phyloP scores from a whole-genome alignment of 306 rosid genomes.

The Castanospermum australe region DNA sequence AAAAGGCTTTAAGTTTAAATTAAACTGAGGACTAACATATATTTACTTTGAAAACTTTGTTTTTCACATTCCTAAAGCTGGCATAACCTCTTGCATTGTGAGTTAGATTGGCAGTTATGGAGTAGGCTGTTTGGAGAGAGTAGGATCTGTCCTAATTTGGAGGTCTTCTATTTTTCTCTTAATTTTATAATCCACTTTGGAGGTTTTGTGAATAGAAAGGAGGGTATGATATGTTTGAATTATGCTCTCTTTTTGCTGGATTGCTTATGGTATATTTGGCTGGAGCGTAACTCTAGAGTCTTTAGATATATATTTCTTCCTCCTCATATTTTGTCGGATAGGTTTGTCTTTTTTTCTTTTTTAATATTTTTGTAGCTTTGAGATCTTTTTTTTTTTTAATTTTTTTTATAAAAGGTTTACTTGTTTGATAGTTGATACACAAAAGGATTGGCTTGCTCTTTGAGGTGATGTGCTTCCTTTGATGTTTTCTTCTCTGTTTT shows the following conservation, averaged over 20 bases:
- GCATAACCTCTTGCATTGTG: background rate
- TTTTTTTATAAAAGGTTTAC: too few species aligned
- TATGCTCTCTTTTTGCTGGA: background rate
- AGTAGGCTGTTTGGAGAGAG: background rate
- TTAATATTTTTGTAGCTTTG: background rate
- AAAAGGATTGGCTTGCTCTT: background rate
- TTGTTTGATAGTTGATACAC: background rate
- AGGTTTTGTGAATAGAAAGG: background rate
- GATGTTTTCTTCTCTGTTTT: too few species aligned
- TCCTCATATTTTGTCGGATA: background rate
- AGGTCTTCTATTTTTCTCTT: background rate
- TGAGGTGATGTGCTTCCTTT: background rate
- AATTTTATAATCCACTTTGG: background rate
- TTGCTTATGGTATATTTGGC: background rate
- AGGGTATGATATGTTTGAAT: background rate
- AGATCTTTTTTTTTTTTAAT: background rate
- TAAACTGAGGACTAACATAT: background rate
- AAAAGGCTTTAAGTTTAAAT: background rate
- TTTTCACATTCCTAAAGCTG: background rate
- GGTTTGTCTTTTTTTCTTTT: slow-evolving; percentile 12
- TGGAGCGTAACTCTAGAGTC: background rate
- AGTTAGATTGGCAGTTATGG: slow-evolving; percentile 18
- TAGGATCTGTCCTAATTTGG: background rate
- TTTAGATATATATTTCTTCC: background rate
- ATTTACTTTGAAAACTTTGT: background rate